Evolutionary conservation across 768 basidiomycete genomes (phyloP), one percentile per base, ranked within the genome.

Genomic region (Tephrocybe sp.): DNA sequence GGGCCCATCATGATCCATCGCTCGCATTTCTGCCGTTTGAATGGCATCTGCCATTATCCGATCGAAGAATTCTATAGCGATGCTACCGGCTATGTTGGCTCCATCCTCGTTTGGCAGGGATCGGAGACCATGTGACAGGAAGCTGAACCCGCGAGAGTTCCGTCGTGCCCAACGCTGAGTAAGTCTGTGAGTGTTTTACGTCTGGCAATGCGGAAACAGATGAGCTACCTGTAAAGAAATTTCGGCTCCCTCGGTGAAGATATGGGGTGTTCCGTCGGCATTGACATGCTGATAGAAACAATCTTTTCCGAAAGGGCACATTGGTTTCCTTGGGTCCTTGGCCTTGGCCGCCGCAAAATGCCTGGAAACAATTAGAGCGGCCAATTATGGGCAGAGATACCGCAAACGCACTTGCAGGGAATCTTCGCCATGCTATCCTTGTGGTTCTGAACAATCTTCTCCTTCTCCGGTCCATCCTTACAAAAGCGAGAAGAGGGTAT

Each of bases 281-380:
- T 85, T 83, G 41, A 69, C 56, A 60, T 92, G 89, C 57, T 81
- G 77, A 61, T 90, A 92, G 63, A 92, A 89, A 62, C 89, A 92
- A 51, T 92, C 89, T 40, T 73, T 72, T 35, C 89, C 89, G 56
- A 88, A 92, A 0, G 87, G 89, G 65, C 89, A 92, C 45, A 77
- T 77, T 0, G 83, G 83, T 39, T 69, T 72, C 13, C 59, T 58
- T 7, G 65, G 60, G 44, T 65, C 60, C 37, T 66, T 64, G 7
- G 64, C 62, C 31, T 69, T 69, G 3, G 86, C 83, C 35, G 71
- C 62, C 51, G 77, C 69, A 63, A 90, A 90, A 59, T 88, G 83
- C 44, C 87, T 89, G 47, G 22, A 41, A 32, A 19, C 25, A 12
- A 37, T 22, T 41, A 12, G 31, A n/a, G n/a, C n/a, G n/a, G n/a